These are phyloP conservation scores for Coemansia nantahalensis DNA, from an alignment of 192 early-diverging fungal species.

Conservation along the genomic window DNA sequence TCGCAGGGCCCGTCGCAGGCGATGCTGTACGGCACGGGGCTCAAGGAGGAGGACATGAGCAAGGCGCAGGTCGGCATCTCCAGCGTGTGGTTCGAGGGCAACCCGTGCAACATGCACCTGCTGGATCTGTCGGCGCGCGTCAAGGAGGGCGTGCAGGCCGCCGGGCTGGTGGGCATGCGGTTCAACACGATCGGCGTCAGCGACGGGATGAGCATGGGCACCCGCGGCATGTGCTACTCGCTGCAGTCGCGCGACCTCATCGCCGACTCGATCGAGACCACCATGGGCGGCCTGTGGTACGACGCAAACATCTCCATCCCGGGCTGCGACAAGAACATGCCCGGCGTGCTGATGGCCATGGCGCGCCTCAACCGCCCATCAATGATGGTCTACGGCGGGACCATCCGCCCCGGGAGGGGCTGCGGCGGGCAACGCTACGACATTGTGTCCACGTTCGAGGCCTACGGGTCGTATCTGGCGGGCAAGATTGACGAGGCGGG, in stretches of 20 bases:
- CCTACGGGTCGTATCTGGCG: slow-evolving; percentile 89
- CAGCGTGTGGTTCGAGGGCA: slow-evolving; percentile 98
- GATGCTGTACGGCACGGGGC: slow-evolving; percentile 95
- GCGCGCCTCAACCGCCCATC: slow-evolving; percentile 94
- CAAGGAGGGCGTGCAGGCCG: slow-evolving; percentile 88
- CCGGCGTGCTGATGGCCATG: slow-evolving; percentile 95
- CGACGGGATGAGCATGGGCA: slow-evolving; percentile 98
- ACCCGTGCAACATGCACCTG: slow-evolving; percentile 99
- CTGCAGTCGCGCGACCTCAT: slow-evolving; percentile 97
- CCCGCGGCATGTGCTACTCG: slow-evolving; percentile 94
- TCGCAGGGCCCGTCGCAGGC: slow-evolving; percentile 96
- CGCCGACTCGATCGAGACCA: slow-evolving; percentile 98
- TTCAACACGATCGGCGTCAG: slow-evolving; percentile 99
- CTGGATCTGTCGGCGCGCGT: slow-evolving; percentile 82
- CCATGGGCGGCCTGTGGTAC: slow-evolving; percentile 98
- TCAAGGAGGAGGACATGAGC: slow-evolving; percentile 75
- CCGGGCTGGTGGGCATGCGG: slow-evolving; percentile 88
- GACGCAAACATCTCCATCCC: slow-evolving; percentile 98
- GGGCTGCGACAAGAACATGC: slow-evolving; percentile 98
- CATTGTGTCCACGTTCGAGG: slow-evolving; percentile 96
- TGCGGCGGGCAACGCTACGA: slow-evolving; percentile 70
- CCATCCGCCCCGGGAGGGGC: slow-evolving; percentile 77
- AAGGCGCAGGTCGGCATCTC: slow-evolving; percentile 96
- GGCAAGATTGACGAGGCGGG: slow-evolving; percentile 89
- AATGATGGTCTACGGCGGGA: slow-evolving; percentile 98